Evolutionary conservation across 345 rosid species (phyloP).

Genomic region (Raphanus raphanistrum): DNA sequence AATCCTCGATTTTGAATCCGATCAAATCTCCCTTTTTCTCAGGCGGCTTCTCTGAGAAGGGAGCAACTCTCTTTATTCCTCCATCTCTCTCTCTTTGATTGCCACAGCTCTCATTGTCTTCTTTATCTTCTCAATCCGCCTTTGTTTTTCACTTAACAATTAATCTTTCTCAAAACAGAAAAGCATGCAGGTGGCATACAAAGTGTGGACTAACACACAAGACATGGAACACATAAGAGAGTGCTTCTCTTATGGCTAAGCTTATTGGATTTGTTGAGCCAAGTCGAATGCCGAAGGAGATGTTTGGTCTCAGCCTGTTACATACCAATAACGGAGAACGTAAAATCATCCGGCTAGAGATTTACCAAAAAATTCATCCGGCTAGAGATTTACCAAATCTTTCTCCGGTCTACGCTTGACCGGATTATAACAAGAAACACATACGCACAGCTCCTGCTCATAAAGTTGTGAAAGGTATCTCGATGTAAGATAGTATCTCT

Average conservation of each 20-base stretch:
- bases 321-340: constrained; percentile 33
- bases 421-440: constrained; percentile 18
- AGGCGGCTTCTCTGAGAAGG: no score
- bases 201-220: constrained; percentile 54
- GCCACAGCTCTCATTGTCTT: no score
- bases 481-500: constrained; percentile 14
- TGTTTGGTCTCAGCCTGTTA: constrained; percentile 59
- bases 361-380: constrained; percentile 45
- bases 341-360: constrained; percentile 58
- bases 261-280: constrained; percentile 61
- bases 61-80: no score
- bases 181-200: constrained; percentile 53
- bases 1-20: no score
- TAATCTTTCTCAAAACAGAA: constrained; percentile 53
- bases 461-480: constrained; percentile 17
- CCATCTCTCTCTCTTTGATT: no score
- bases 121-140: no score
- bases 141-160: no score
- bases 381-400: constrained; percentile 57
- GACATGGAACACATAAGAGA: constrained; percentile 59
- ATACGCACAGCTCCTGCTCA: neutral
- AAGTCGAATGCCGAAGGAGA: constrained; percentile 59
- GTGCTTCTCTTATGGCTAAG: constrained; percentile 66
- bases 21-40: no score
- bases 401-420: constrained; percentile 34